Conservation (phyloP, 2,329 filamentous ascomycete genomes). For the Lasiodiplodia sp. region DNA sequence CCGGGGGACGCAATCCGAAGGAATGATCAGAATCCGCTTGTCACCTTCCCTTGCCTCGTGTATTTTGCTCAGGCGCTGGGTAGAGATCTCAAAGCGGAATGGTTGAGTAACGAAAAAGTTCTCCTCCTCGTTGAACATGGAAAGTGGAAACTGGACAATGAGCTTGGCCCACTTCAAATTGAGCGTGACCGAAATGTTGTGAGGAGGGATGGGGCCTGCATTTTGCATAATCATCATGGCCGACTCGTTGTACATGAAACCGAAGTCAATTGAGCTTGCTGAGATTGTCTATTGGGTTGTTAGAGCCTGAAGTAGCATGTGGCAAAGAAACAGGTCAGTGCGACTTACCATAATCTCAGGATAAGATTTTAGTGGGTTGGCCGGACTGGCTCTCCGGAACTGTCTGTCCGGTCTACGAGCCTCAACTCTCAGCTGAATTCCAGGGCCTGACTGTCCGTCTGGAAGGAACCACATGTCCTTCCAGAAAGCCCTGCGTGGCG, state of each 20-base stretch:
- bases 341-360: slow-evolving; percentile 33
- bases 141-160: slow-evolving; percentile 53
- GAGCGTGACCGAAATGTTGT: slow-evolving; percentile 46
- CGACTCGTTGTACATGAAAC: slow-evolving; percentile 61
- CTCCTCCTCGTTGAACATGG: slow-evolving; percentile 36
- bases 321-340: not conserved
- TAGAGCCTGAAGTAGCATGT: not conserved
- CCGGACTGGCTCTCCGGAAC: slow-evolving; percentile 34
- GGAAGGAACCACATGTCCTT: not conserved
- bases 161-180: slow-evolving; percentile 55
- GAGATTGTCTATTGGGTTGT: slow-evolving; percentile 30
- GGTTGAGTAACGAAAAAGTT: slow-evolving; percentile 28
- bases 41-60: slow-evolving; percentile 38
- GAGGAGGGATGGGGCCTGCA: slow-evolving; percentile 36
- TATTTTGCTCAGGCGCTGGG: slow-evolving; percentile 53
- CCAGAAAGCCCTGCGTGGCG: slow-evolving; percentile 11
- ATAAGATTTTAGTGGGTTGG: slow-evolving; percentile 37
- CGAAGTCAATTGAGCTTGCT: slow-evolving; percentile 65
- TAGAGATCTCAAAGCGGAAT: slow-evolving; percentile 55
- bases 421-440: not conserved
- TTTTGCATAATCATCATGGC: slow-evolving; percentile 68
- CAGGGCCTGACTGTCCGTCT: too few relatives aligned
- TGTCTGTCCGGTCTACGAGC: not conserved
- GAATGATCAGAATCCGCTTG: slow-evolving; percentile 37
- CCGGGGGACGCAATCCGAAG: slow-evolving; percentile 49